Evolutionary conservation across 2,329 filamentous ascomycete genomes (phyloP), one percentile per base, ranked within the genome.

Genomic region (Emmonsiellopsis sp.): DNA sequence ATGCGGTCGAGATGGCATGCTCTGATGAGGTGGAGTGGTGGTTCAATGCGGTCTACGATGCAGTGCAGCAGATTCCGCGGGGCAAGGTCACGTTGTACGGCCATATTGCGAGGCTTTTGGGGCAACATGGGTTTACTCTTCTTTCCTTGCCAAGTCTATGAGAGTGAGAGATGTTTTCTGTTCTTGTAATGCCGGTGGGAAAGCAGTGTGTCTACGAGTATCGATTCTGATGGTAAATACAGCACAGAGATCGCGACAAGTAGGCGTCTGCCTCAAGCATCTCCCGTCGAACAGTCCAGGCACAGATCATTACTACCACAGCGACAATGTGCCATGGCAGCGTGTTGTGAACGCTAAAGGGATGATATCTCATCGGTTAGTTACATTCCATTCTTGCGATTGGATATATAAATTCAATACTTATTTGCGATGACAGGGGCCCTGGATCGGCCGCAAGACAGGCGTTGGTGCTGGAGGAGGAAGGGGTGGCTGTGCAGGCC

Each of bases 31-130:
- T 72, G 37, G 72, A 75, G 57, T 71, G 66, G 65, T 77, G 73
- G 73, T 73, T 73, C 57, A 71, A 74, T 56, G 77, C 86, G 44
- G 90, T 95, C 49, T 96, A 95, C 72, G 74, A 77, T 55, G 89
- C 91, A 11, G 81, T 96, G 3, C 88, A 92, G 68, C 83, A 95
- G 67, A 87, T 97, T 34, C 92, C 93, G 0, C 65, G 71, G 7
- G 92, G 92, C 56, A 86, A 80, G 65, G 90, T 96, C 42, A 96
- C 91, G 1, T 88, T 82, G 46, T 97, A 97, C 66, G 89, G 87
- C 2, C 82, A 85, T 60, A 83, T 85, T 53, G 82, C 82, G n/a
- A 69, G 68, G 13, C 69, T 85, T 34, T 67, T 85, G 3, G 82
- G 81, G 49, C 77, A 78, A 65, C 81, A 80, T 84, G 72, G 61